These are phyloP conservation scores for Coemansia sp. DNA, from an alignment of 192 early-diverging fungal species.

Conservation along the genomic window DNA sequence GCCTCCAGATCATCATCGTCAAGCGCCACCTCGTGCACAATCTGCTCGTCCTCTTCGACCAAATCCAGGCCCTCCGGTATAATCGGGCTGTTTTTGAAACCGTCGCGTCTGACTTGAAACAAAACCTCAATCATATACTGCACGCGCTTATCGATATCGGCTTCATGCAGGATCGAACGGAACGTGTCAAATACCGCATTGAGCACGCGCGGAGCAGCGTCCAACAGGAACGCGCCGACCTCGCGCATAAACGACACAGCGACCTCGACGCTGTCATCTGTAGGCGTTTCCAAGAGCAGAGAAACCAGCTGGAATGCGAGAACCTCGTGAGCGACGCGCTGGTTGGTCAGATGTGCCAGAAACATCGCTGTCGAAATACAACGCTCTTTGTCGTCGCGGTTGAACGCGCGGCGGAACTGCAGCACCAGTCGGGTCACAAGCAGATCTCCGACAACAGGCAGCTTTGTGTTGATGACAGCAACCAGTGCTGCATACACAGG, in stretches of 20 bases:
- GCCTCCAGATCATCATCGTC: slow-evolving; percentile 83
- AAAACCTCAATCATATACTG: slow-evolving; percentile 98
- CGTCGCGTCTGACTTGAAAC: slow-evolving; percentile 92
- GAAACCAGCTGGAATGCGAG: slow-evolving; percentile 84
- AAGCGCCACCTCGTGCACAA: slow-evolving; percentile 81
- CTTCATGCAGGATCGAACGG: slow-evolving; percentile 89
- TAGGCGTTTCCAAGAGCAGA: slow-evolving; percentile 80
- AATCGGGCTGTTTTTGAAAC: slow-evolving; percentile 86
- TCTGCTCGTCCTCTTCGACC: slow-evolving; percentile 94
- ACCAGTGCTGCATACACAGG: slow-evolving; percentile 87
- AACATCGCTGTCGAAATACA: slow-evolving; percentile 87
- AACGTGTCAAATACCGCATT: slow-evolving; percentile 92
- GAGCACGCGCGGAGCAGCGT: slow-evolving; percentile 72
- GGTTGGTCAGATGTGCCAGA: slow-evolving; percentile 91
- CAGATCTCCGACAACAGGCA: slow-evolving; percentile 88
- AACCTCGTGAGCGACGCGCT: slow-evolving; percentile 85
- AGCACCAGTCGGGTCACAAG: slow-evolving; percentile 79
- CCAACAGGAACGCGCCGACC: slow-evolving; percentile 80
- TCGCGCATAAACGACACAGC: slow-evolving; percentile 93
- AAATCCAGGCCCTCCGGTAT: slow-evolving; percentile 80
- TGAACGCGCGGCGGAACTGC: slow-evolving; percentile 90
- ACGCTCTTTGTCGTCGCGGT: slow-evolving; percentile 82
- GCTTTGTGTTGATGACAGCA: slow-evolving; percentile 91
- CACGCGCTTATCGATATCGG: slow-evolving; percentile 88
- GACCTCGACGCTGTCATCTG: slow-evolving; percentile 95